Base-by-base conservation (phyloP, 768 basidiomycete genomes). In the Boletus sp. region DNA sequence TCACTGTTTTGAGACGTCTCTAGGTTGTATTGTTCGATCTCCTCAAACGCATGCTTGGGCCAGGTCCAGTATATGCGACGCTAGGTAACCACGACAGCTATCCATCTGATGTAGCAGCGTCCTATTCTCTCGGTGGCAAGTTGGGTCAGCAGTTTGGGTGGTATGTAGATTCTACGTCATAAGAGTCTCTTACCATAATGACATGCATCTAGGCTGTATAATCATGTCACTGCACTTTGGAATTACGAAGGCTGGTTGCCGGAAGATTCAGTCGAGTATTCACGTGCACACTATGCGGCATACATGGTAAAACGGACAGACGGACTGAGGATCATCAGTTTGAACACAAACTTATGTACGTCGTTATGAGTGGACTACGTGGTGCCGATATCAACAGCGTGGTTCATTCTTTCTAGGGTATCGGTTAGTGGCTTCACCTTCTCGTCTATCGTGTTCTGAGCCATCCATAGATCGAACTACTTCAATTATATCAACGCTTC, bases 401-500 rank as follows among this genome's bases (percentile, higher is more conserved):
- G 39, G 54, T 38, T 46, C 15, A 25, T 37, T 48, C 45, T 40
- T 51, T 52, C 27, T 23, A 72, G 72, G 74, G 70, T 74, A 69
- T 50, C 60, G 58, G 70, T 73, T 46, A 49, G 62, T 51, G 25
- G 3, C 13, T 45, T 40, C 23, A 15, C 30, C 51, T 39, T 59
- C 52, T 57, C 43, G 7, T 17, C 21, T 9, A 5, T 42, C 19
- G 19, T 48, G 23, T 51, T 51, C 58, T 56, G 34, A 58, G 7
- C 37, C 34, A 43, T 45, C 39, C 51, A 59, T 57, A 83, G 83
- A 46, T 75, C 83, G 13, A 91, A 91, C 65, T 83, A 79, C 58
- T 87, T 89, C 72, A 87, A 85, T 66, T 91, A 85, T 63, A 84
- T 90, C 71, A 88, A 90, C 61, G 77, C 87, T 63, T 83, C 83